Conservation (phyloP, 2,329 filamentous ascomycete species). For the Ascochyta koolunga region DNA sequence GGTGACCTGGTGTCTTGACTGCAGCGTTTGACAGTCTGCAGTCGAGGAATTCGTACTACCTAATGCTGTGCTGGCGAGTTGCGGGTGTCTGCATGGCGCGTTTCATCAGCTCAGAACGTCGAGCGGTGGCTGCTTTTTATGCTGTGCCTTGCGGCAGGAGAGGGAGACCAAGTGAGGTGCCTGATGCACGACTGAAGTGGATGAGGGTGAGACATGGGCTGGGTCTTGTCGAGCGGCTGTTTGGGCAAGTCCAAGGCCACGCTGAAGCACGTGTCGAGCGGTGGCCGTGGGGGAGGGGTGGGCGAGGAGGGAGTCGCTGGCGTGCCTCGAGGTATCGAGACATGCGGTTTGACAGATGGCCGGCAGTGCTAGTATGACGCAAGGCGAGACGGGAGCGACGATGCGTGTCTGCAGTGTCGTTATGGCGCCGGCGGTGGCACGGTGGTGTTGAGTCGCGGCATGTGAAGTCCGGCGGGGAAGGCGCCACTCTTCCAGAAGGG, state of each 20-base stretch:
- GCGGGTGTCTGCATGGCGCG: slow-evolving; percentile 28
- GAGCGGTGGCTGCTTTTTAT: slow-evolving; percentile 16
- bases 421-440: slow-evolving; percentile 12
- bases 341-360: slow-evolving; percentile 10
- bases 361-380: slow-evolving; percentile 15
- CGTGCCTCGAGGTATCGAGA: slow-evolving; percentile 1
- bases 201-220: slow-evolving; percentile 8
- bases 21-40: slow-evolving; percentile 6
- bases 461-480: slow-evolving; percentile 18
- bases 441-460: slow-evolving; percentile 7
- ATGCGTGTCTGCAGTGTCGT: slow-evolving; percentile 13
- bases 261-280: slow-evolving; percentile 7
- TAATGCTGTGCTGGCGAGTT: slow-evolving; percentile 17
- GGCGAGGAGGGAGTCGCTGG: not conserved
- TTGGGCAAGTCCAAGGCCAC: not conserved
- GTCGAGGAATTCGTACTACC: slow-evolving; percentile 21
- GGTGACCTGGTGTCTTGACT: slow-evolving; percentile 26
- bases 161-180: slow-evolving; percentile 21
- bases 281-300: not conserved
- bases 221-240: slow-evolving; percentile 4
- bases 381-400: slow-evolving; percentile 19
- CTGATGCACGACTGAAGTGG: slow-evolving; percentile 3
- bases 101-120: slow-evolving; percentile 24
- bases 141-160: slow-evolving; percentile 24
- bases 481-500: slow-evolving; percentile 16